These are phyloP conservation scores for Cinchona pubescens DNA, from an alignment of 257 asterid species.

Conservation along the genomic window DNA sequence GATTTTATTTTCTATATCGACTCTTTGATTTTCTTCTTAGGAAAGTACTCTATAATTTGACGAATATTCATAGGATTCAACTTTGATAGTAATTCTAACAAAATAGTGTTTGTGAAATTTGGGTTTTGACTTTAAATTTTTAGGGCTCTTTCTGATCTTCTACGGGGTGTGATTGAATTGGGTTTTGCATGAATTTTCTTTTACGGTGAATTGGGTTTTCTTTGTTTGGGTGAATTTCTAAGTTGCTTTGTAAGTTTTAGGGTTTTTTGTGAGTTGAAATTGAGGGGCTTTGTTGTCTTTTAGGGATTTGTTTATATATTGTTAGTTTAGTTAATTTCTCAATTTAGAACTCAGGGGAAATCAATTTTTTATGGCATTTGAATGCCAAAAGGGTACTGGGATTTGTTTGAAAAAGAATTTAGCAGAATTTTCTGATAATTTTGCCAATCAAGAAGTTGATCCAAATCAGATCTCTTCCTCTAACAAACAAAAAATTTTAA, in stretches of 20 bases:
- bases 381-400: constrained; percentile 62
- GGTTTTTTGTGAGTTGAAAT: constrained; percentile 22
- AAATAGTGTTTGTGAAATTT: neutral
- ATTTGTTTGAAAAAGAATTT: constrained; percentile 30
- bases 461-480: constrained; percentile 29
- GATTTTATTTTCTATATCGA: neutral
- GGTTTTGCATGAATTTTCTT: neutral
- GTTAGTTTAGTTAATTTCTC: constrained; percentile 16
- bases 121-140: neutral
- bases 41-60: neutral
- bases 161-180: constrained; percentile 5
- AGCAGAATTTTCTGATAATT: constrained; percentile 34
- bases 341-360: constrained; percentile 17
- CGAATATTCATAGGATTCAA: neutral
- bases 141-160: neutral
- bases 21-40: neutral
- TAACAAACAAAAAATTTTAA: constrained; percentile 18
- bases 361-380: constrained; percentile 80
- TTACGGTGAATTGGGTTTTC: neutral
- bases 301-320: neutral
- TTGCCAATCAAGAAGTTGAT: constrained; percentile 23
- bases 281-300: no score
- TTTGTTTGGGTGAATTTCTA: constrained; percentile 4
- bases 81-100: neutral
- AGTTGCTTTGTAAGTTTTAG: constrained; percentile 19